Evolutionary conservation across 306 rosid genomes (phyloP), one percentile per base, ranked within the genome.

Genomic region (Sophora flavescens): DNA sequence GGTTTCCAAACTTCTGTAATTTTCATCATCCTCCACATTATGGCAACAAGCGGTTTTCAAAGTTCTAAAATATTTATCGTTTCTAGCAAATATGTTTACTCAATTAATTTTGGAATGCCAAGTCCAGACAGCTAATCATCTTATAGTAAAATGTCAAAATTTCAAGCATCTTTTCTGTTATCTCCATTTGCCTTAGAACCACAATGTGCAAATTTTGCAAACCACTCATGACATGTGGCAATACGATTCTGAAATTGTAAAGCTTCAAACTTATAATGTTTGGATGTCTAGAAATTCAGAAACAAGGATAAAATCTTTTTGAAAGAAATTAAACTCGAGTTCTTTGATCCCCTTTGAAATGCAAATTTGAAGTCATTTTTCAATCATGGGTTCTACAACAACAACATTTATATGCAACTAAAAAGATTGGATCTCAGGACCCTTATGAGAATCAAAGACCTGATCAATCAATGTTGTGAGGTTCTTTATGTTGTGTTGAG

Each of bases 381-480:
- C n/a, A 2, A 86, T 8, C 8, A 0, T n/a, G n/a, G n/a, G n/a
- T n/a, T n/a, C n/a, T n/a, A n/a, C n/a, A n/a, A n/a, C n/a, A n/a
- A n/a, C n/a, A 0, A 84, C 87, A 36, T 86, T 75, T 0, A 88
- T 32, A 4, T 15, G 28, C 15, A 88, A 88, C 28, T 17, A 4
- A 0, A 6, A 3, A 2, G n/a, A n/a, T n/a, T n/a, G n/a, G n/a
- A n/a, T n/a, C n/a, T n/a, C n/a, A n/a, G n/a, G n/a, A n/a, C n/a
- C 85, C 16, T 0, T 6, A 3, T 83, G 80, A 2, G 53, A 32
- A 1, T 13, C n/a, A 3, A 85, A 78, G 3, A 78, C 71, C 0
- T 8, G 42, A 30, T 81, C 52, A 3, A 88, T n/a, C 6, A 77
- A 7, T 3, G 6, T 0, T 1, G 8, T 8, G 0, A 82, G 16